Conservation (phyloP, 768 basidiomycete genomes). For the Pleurotus cornucopiae region DNA sequence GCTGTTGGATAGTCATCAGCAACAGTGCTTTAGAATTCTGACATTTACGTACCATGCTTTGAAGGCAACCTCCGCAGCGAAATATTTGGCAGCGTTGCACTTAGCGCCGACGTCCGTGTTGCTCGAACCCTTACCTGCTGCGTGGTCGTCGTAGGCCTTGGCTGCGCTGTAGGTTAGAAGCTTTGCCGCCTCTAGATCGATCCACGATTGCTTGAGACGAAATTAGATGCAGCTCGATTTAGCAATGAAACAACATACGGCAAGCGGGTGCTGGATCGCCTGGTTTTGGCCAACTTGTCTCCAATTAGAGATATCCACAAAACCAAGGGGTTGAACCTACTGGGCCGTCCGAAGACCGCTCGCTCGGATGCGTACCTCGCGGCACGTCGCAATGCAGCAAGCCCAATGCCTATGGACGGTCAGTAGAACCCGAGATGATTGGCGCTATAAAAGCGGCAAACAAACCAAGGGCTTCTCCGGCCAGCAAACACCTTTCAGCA, state of each 20-base stretch:
- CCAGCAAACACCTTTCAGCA: conserved; percentile 15
- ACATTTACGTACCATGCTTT: conserved; percentile 8
- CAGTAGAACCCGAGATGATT: background rate
- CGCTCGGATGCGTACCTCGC: conserved; percentile 11
- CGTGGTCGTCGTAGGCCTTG: conserved; percentile 10
- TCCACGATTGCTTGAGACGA: conserved; percentile 8
- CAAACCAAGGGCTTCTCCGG: conserved; percentile 14
- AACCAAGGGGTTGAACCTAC: background rate
- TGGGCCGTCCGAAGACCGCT: conserved; percentile 13
- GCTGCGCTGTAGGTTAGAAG: conserved; percentile 15
- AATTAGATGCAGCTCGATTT: background rate
- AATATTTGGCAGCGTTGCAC: conserved; percentile 14
- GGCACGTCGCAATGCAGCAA: conserved; percentile 12
- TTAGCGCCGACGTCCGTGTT: conserved; percentile 11
- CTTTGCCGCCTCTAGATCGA: conserved; percentile 13
- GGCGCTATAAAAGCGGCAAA: background rate
- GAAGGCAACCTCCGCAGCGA: conserved; percentile 16
- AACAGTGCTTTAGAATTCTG: background rate
- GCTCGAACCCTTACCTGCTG: background rate
- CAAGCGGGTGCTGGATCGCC: conserved; percentile 13
- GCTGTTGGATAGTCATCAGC: background rate
- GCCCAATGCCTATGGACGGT: conserved; percentile 9
- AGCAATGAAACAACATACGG: conserved; percentile 1
- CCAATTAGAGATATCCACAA: background rate
- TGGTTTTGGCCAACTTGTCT: conserved; percentile 13